Conservation (phyloP, 192 early-diverging fungal genomes). For the Coemansia asiatica region DNA sequence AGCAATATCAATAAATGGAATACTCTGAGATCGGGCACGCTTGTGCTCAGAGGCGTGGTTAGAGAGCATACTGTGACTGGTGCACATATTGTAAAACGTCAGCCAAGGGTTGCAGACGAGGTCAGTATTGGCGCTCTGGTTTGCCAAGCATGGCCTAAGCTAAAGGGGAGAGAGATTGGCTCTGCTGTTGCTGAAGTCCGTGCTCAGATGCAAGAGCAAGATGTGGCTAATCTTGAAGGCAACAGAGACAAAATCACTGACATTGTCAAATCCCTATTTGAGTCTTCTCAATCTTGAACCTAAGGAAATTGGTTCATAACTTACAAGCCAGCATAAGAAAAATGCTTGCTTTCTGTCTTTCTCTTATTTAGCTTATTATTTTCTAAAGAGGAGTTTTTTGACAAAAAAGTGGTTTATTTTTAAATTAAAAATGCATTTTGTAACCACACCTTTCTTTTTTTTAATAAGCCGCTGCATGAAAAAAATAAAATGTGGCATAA, state of each 20-base stretch:
- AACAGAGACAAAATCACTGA: slow-evolving; percentile 29
- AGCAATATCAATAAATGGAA: slow-evolving; percentile 29
- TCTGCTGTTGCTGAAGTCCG: slow-evolving; percentile 23
- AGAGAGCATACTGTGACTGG: slow-evolving; percentile 33
- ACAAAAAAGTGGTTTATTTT: slow-evolving; percentile 6
- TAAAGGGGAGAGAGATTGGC: slow-evolving; percentile 40
- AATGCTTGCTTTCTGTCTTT: not conserved
- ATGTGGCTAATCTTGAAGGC: slow-evolving; percentile 28
- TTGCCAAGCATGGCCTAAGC: slow-evolving; percentile 38
- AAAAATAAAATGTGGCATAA: not conserved
- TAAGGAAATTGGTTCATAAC: not conserved
- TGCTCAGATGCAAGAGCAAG: slow-evolving; percentile 28
- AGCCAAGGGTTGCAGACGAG: slow-evolving; percentile 15
- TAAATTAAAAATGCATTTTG: not conserved
- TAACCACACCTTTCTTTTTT: not conserved
- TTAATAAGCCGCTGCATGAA: not conserved
- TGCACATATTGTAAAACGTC: slow-evolving; percentile 22
- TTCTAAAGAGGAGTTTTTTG: not conserved
- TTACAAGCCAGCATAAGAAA: not conserved
- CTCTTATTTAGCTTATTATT: not conserved
- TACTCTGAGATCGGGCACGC: slow-evolving; percentile 18
- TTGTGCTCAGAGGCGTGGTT: slow-evolving; percentile 36
- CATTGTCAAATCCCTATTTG: slow-evolving; percentile 29
- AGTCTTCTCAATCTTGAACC: not conserved
- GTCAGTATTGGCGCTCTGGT: slow-evolving; percentile 49